Conservation (phyloP, 176 grass and related monocot species). For the Carex littledalei region DNA sequence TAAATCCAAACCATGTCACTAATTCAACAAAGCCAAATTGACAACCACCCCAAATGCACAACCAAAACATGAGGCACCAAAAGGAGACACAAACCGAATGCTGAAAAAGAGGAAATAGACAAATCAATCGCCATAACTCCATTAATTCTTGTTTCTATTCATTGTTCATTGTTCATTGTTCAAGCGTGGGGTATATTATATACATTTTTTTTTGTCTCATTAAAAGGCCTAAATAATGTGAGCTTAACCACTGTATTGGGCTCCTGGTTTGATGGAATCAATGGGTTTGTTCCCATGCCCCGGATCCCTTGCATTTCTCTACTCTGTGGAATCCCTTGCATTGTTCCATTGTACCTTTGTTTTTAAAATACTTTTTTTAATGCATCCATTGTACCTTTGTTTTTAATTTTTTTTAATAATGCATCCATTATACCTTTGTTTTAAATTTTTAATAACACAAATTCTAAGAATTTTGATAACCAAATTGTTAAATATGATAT, state of each 20-base stretch:
- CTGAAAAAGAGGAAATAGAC: neutral
- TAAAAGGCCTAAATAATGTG: neutral
- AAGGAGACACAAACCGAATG: neutral
- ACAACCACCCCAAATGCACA: neutral
- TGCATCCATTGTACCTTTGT: no score
- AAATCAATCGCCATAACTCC: neutral
- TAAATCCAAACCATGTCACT: neutral
- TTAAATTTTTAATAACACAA: no score
- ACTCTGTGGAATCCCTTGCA: no score
- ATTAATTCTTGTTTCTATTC: neutral
- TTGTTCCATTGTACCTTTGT: no score
- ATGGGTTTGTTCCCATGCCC: conserved; percentile 25
- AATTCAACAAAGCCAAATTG: neutral
- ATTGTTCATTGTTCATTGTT: neutral
- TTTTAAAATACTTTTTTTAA: no score
- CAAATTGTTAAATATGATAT: no score
- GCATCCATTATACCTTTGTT: no score
- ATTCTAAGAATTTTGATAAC: no score
- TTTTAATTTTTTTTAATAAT: no score
- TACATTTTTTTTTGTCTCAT: neutral
- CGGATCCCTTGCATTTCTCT: neutral
- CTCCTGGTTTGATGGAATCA: conserved; percentile 47
- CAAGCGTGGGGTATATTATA: neutral
- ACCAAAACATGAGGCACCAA: neutral
- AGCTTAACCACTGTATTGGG: conserved; percentile 8